Percentiles rank a stretch among this genome's conserved stretches.
These are phyloP conservation scores for Casuarina glauca DNA, from an alignment of 306 rosid species.

Conservation along the genomic window DNA sequence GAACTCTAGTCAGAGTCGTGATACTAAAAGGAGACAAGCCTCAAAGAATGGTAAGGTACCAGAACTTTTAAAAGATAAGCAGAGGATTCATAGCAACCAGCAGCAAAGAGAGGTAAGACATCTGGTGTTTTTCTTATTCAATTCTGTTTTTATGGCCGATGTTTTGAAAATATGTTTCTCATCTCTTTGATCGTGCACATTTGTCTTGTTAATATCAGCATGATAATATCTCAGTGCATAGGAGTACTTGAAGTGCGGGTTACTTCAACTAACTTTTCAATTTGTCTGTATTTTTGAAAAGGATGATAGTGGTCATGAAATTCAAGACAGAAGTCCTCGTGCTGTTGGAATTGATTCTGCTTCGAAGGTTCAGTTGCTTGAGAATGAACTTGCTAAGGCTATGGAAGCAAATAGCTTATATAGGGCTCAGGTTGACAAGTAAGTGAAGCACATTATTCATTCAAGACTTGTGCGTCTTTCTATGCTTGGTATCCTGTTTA, in stretches of 20 bases:
- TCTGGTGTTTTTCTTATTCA: conserved; percentile 23
- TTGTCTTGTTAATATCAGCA: not conserved
- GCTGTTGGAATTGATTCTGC: conserved; percentile 46
- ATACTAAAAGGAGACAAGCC: conserved; percentile 49
- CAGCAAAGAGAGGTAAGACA: conserved; percentile 59
- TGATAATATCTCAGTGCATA: conserved; percentile 11
- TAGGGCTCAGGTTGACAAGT: conserved; percentile 66
- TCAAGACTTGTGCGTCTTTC: conserved; percentile 3
- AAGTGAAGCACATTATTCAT: conserved; percentile 24
- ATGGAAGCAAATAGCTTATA: conserved; percentile 59
- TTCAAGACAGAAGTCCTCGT: conserved; percentile 50
- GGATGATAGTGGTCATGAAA: conserved; percentile 58
- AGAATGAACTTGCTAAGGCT: conserved; percentile 57
- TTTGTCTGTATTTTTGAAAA: conserved; percentile 32
- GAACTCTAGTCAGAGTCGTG: conserved; percentile 50
- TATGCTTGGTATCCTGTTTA: not conserved
- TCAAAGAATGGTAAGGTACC: conserved; percentile 49
- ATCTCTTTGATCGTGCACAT: not conserved
- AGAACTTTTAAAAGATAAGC: conserved; percentile 49
- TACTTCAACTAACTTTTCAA: conserved; percentile 15
- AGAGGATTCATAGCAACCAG: conserved; percentile 39
- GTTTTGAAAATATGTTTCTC: conserved; percentile 7
- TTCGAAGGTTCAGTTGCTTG: conserved; percentile 58
- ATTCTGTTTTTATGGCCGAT: conserved; percentile 25
- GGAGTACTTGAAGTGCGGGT: conserved; percentile 9